Evolutionary conservation across 2,329 filamentous ascomycete genomes (phyloP).

Genomic region (Ceratocystis diversiconidia): DNA sequence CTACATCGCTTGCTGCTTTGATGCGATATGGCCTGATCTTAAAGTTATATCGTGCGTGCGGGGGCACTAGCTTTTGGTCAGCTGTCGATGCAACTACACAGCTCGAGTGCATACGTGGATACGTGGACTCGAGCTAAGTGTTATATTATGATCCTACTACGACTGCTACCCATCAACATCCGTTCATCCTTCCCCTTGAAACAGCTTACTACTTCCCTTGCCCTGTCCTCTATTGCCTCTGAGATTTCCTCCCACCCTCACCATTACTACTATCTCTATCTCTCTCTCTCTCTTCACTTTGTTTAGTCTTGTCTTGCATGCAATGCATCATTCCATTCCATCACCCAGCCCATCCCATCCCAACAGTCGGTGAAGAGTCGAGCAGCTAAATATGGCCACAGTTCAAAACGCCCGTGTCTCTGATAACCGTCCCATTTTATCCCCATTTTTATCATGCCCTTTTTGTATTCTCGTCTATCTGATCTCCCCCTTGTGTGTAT

Average conservation of each 20-base stretch:
- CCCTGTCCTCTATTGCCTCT: neutral
- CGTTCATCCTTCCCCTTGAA: no score
- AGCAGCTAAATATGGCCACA: neutral
- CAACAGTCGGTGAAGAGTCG: neutral
- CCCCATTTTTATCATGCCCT: neutral
- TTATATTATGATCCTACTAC: no score
- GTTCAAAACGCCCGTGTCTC: neutral
- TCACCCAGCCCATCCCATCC: no score
- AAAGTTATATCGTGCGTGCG: neutral
- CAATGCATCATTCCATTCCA: neutral
- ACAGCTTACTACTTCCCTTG: neutral
- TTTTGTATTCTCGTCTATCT: neutral
- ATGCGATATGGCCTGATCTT: neutral
- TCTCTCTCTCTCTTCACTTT: neutral
- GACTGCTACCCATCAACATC: no score
- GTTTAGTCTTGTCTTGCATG: neutral
- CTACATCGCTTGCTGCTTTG: neutral
- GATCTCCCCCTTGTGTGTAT: neutral
- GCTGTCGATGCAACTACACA: neutral
- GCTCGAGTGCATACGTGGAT: no score
- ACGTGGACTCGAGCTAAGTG: no score
- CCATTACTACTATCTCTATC: neutral
- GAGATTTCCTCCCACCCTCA: neutral
- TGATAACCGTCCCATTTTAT: neutral
- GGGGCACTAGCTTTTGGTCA: no score